Base-by-base conservation (phyloP, 352 stramenopile genomes). In the Phytophthora sp. region DNA sequence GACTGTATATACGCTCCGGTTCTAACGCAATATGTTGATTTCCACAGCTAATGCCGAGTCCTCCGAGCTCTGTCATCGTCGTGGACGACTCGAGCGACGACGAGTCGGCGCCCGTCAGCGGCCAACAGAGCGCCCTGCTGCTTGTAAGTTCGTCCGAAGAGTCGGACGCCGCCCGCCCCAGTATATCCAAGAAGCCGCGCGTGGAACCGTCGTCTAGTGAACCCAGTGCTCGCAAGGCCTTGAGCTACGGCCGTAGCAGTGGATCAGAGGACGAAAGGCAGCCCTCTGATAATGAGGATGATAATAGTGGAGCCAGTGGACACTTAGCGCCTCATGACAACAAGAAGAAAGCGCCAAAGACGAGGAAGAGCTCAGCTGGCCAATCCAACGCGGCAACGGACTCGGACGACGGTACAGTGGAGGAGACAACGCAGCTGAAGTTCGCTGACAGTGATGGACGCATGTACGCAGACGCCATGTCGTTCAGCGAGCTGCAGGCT, bases 401-500 rank as follows among this genome's bases (percentile, higher is more conserved):
- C 21, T 65, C 50, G 12, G 61, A 63, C 9, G 58, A 63, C 33
- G 66, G 56, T 15, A 59, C 36, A 12, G 13, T 49, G 3, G 58
- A 71, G 33, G 44, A 69, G 15, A 59, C 47, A 6, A 51, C 33
- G 11, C 47, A 65, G 29, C 38, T 76, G 3, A 61, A 33, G 11
- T 63, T 66, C 26, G 51, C 57, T 16, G 30, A 56, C 39, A 63
- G 23, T 46, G 57, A 67, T 12, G 64, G 69, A 26, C 62, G 60
- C 9, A 64, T 77, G 51, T 74, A 73, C 38, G 66, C 69, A 9
- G 79, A 88, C 23, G 57, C 42, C 36, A 65, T 90, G 41, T 82
- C 81, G 13, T 77, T 86, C 44, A 88, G 78, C 5, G 80, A 92
- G 39, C 52, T 90, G 24, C 80, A 90, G 62, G 81, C 82, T 3